Evolutionary conservation across 345 rosid species (phyloP).

Genomic region (Leavenworthia alabamica): DNA sequence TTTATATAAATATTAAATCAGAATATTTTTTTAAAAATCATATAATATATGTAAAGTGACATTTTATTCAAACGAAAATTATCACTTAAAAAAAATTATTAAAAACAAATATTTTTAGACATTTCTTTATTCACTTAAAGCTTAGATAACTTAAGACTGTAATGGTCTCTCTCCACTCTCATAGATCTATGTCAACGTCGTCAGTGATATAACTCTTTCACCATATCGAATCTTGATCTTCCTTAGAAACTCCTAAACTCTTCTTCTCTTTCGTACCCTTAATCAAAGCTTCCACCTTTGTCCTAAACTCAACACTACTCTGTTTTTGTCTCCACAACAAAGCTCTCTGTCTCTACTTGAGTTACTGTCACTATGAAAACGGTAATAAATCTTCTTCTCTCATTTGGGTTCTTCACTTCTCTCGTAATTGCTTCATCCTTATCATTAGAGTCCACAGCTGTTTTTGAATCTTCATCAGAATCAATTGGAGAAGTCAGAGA

Average conservation of each 20-base stretch:
- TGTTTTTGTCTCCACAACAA: conserved; percentile 6
- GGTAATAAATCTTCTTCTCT: conserved; percentile 12
- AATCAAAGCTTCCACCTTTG: conserved; percentile 13
- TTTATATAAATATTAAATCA: too few species aligned
- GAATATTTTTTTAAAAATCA: too few species aligned
- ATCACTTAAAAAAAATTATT: too few species aligned
- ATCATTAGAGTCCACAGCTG: not conserved
- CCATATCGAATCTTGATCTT: conserved; percentile 18
- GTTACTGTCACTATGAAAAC: conserved; percentile 19
- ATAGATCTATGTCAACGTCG: conserved; percentile 6
- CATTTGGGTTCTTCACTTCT: not conserved
- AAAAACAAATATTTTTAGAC: not conserved
- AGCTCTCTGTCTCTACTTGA: not conserved
- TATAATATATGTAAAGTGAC: too few species aligned
- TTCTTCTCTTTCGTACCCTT: not conserved
- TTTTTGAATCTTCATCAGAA: not conserved
- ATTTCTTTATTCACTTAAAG: conserved; percentile 9
- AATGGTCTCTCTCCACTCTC: conserved; percentile 5
- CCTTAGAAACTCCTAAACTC: not conserved
- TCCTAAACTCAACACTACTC: conserved; percentile 7
- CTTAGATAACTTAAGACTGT: not conserved
- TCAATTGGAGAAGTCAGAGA: conserved; percentile 3
- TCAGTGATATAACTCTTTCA: conserved; percentile 5
- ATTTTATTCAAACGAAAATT: too few species aligned
- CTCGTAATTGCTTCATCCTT: conserved; percentile 5